These are phyloP conservation scores for Alternaria sp. DNA, from an alignment of 2,329 filamentous ascomycete genomes.

Conservation along the genomic window DNA sequence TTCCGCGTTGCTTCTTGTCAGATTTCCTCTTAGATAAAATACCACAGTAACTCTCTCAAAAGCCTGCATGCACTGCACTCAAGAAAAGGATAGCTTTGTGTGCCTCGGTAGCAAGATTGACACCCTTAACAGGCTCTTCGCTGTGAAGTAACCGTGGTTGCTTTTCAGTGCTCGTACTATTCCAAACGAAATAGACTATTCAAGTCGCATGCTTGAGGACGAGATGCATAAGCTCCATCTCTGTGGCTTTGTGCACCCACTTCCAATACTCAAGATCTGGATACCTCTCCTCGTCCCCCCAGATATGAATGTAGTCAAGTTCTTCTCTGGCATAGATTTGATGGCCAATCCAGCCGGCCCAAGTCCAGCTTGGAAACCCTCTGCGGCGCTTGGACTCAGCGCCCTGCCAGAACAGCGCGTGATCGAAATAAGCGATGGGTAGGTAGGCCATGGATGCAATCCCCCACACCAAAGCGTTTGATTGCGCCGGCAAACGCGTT, in stretches of 20 bases:
- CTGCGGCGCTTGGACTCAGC: neutral
- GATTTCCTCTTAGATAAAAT: neutral
- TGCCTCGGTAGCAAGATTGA: neutral
- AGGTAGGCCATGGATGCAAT: neutral
- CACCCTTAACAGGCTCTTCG: neutral
- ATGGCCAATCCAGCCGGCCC: neutral
- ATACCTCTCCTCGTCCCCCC: neutral
- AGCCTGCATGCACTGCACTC: neutral
- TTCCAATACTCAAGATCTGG: neutral
- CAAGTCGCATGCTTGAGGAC: neutral
- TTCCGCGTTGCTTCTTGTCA: neutral
- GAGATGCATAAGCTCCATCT: neutral
- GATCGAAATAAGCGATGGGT: neutral
- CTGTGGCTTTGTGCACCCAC: neutral
- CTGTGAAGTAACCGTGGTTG: neutral
- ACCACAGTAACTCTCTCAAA: neutral
- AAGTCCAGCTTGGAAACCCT: neutral
- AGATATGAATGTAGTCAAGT: neutral
- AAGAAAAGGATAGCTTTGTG: neutral
- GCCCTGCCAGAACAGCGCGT: neutral
- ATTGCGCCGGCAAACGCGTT: accelerated
- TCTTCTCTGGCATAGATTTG: neutral
- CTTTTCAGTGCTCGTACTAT: neutral
- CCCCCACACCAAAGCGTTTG: neutral
- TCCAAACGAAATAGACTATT: neutral